phyloP scores from a whole-genome alignment of 768 basidiomycete genomes.

The Termitomyces sp. region DNA sequence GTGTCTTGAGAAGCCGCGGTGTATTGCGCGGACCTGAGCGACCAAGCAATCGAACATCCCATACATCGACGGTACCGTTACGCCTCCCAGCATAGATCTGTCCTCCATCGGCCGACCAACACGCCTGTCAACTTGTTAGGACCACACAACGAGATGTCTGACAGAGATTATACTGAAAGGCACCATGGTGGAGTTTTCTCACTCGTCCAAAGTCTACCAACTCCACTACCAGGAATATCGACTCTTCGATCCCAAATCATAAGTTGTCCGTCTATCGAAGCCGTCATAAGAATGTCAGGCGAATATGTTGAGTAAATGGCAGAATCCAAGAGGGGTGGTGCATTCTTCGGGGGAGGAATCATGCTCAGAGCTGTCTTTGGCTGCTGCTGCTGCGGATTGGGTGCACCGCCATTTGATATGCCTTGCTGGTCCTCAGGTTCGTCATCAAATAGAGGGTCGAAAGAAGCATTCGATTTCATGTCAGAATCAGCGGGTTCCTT shows the following conservation, averaged over 20 bases:
- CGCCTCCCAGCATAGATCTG: slow-evolving; percentile 90
- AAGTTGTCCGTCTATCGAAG: slow-evolving; percentile 88
- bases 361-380: slow-evolving; percentile 22
- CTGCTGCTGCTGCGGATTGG: slow-evolving; percentile 14
- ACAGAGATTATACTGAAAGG: slow-evolving; percentile 62
- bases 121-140: slow-evolving; percentile 53
- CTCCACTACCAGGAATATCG: slow-evolving; percentile 57
- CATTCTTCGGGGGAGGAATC: slow-evolving; percentile 63
- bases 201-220: slow-evolving; percentile 82
- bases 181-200: slow-evolving; percentile 97
- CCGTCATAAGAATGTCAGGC: slow-evolving; percentile 80
- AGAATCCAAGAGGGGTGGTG: slow-evolving; percentile 68
- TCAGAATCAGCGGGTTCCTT: slow-evolving; percentile 38
- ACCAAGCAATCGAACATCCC: slow-evolving; percentile 87
- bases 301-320: slow-evolving; percentile 62
- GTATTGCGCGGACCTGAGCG: slow-evolving; percentile 52
- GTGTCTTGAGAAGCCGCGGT: slow-evolving; percentile 76
- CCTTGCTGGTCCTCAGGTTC: slow-evolving; percentile 30
- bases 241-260: slow-evolving; percentile 87
- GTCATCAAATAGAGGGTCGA: slow-evolving; percentile 88
- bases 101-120: slow-evolving; percentile 86
- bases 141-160: background rate
- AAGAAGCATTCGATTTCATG: slow-evolving; percentile 73
- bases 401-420: slow-evolving; percentile 10
- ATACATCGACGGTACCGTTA: slow-evolving; percentile 88